phyloP scores from a whole-genome alignment of 495 filamentous ascomycete species.

The Halenospora varia region DNA sequence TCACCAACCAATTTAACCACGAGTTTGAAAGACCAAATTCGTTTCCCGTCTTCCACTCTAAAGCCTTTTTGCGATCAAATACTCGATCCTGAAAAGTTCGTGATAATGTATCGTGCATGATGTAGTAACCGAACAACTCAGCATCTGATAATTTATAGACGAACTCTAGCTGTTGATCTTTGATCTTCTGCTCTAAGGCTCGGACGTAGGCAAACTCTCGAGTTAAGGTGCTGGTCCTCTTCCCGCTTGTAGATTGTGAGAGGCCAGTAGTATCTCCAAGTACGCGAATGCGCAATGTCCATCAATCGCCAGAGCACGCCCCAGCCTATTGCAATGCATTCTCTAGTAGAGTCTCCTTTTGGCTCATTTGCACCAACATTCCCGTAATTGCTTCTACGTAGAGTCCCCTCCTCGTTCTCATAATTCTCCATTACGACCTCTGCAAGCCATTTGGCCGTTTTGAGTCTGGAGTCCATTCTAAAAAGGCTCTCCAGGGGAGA shows the following conservation, averaged over 20 bases:
- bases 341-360: background rate
- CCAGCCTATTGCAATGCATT: background rate
- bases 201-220: background rate
- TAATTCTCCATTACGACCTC: background rate
- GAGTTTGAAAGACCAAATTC: background rate
- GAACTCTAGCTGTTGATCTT: background rate
- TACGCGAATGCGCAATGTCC: background rate
- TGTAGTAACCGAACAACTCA: background rate
- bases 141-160: background rate
- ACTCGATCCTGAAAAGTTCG: background rate
- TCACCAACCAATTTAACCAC: background rate
- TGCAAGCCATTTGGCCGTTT: background rate
- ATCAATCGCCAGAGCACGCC: background rate
- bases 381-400: background rate
- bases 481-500: background rate
- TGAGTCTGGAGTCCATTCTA: background rate
- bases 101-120: background rate
- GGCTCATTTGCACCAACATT: background rate
- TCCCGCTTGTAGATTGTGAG: background rate
- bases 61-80: background rate
- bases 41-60: background rate
- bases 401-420: background rate
- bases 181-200: background rate
- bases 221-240: background rate
- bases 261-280: no score